Conservation (phyloP, 805 yeast species). For the Candida pini region DNA sequence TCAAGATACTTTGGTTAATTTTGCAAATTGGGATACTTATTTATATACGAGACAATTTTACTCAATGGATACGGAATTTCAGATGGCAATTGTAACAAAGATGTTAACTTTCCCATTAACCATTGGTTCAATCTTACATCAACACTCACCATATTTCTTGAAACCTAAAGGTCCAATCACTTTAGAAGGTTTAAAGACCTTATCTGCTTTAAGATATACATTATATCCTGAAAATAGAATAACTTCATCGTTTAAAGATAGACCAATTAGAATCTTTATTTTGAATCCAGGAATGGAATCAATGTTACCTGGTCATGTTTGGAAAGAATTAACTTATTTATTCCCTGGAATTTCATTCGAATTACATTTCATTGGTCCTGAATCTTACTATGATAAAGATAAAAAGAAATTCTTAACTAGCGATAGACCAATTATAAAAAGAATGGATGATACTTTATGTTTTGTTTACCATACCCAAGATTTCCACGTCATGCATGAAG, state of each 20-base stretch:
- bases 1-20: constrained; percentile 67
- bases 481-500: constrained; percentile 86
- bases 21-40: constrained; percentile 86
- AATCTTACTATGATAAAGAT: constrained; percentile 71
- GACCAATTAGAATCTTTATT: constrained; percentile 85
- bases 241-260: constrained; percentile 64
- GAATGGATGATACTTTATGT: constrained; percentile 68
- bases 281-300: constrained; percentile 92
- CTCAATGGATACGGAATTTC: constrained; percentile 96
- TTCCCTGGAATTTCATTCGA: constrained; percentile 82
- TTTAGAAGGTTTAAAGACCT: constrained; percentile 86
- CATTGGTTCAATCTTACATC: constrained; percentile 76
- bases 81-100: constrained; percentile 91
- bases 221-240: constrained; percentile 67
- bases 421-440: constrained; percentile 61
- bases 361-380: constrained; percentile 92
- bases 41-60: constrained; percentile 88
- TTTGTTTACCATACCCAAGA: constrained; percentile 83
- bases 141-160: constrained; percentile 76
- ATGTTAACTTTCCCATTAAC: constrained; percentile 92
- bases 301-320: constrained; percentile 87
- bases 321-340: constrained; percentile 87
- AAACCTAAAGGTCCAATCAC: constrained; percentile 85
- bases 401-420: constrained; percentile 54
- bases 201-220: constrained; percentile 89